Base-by-base conservation (phyloP, 192 early-diverging fungal species). In the Linnemannia schmuckeri region DNA sequence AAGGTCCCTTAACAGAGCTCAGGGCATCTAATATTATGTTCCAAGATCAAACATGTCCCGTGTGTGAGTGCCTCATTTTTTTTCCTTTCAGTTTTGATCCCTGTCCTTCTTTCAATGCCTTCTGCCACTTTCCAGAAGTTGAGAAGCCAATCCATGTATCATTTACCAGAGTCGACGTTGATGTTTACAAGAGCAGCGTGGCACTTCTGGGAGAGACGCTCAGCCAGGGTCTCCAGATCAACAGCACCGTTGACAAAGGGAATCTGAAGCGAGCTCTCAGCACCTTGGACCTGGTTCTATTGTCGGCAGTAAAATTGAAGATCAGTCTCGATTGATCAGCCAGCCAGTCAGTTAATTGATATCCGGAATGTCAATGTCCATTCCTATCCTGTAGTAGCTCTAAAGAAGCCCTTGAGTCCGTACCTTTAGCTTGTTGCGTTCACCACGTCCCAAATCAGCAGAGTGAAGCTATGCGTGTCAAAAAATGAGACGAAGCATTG, bases 341-440 rank as follows among this genome's bases (percentile, higher is more conserved):
- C 70, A 40, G 41, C 24, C 44, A 24, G 22, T 73, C 44, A 30
- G 24, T 73, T n/a, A 24, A 46, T 6, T 47, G 44, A 30, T 15
- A 18, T 71, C 70, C 70, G 18, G 18, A 41, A 10, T 38, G 70
- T n/a, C 37, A 71, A 41, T 63, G 15, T 44, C 17, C 17, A 6
- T 10, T 41, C 57, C 22, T 20, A 9, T 35, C 30, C 30, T 66
- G 61, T 3, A 12, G 27, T 33, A 12, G 30, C 3, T 9, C 27
- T 9, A 30, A 33, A n/a, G 27, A 17, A 12, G n/a, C 15, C 30
- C 70, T 8, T 35, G 12, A 49, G 42, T n/a, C 37, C 22, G 10
- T 87, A 87, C 85, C 85, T 87, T 87, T 42, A 87, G 30, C 41
- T 52, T 66, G 40, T 80, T 71, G 13, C 85, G 70, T 81, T 79